A percentile compares a stretch with the other conserved stretches of the same genome.
phyloP scores from a whole-genome alignment of 1,139 yeast genomes.

The Candida sp. region DNA sequence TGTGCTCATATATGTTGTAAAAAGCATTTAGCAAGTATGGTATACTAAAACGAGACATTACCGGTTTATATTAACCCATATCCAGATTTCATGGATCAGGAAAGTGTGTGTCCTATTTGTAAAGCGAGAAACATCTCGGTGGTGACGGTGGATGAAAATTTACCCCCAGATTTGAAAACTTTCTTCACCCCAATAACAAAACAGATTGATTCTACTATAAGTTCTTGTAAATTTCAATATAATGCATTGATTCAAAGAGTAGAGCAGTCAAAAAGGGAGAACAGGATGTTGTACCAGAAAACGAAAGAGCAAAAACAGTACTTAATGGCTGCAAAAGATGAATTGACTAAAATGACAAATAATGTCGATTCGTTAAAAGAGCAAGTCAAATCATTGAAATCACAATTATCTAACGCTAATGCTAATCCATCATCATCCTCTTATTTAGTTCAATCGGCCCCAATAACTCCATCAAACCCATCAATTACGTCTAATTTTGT shows the following conservation, averaged over 20 bases:
- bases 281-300: conserved; percentile 9
- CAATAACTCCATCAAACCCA: background rate
- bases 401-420: conserved; percentile 4
- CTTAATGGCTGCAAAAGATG: conserved; percentile 15
- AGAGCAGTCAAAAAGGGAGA: conserved; percentile 6
- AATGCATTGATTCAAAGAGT: conserved; percentile 10
- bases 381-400: conserved; percentile 4
- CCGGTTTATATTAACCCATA: background rate
- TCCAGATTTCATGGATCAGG: background rate
- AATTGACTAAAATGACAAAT: conserved; percentile 10
- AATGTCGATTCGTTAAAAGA: conserved; percentile 8
- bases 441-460: background rate
- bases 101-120: conserved; percentile 12
- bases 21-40: conserved; percentile 14
- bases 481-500: background rate
- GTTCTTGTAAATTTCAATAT: conserved; percentile 14
- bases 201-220: conserved; percentile 12
- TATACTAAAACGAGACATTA: background rate
- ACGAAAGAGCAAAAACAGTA: conserved; percentile 11
- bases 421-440: background rate
- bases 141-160: conserved; percentile 9
- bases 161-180: conserved; percentile 12
- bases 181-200: conserved; percentile 15
- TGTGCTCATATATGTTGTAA: conserved; percentile 23
- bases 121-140: conserved; percentile 8